Conservation (phyloP, 1,284 basidiomycete genomes). For the Ustilago cynodontis region DNA sequence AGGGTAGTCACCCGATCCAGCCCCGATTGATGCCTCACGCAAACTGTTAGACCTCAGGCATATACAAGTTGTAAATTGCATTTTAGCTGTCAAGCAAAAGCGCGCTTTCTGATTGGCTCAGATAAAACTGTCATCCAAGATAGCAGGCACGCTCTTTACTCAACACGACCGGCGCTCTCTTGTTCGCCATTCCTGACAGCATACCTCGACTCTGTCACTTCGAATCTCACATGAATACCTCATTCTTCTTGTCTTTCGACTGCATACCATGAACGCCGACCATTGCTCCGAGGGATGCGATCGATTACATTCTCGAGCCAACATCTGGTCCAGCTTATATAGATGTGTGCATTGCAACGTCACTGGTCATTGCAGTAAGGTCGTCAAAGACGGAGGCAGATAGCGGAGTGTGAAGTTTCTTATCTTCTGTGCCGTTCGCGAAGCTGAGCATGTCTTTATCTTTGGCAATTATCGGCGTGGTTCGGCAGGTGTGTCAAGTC, state of each 20-base stretch:
- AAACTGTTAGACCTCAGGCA: too few species aligned
- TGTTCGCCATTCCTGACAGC: neutral
- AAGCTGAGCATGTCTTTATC: neutral
- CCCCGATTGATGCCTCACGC: too few species aligned
- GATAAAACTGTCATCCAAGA: slow-evolving; percentile 25
- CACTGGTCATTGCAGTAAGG: neutral
- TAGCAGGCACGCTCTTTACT: neutral
- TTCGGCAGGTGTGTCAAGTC: slow-evolving; percentile 3
- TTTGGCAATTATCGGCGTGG: neutral
- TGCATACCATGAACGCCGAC: neutral
- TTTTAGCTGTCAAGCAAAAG: slow-evolving; percentile 9
- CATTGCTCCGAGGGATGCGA: neutral
- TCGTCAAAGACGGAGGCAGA: neutral
- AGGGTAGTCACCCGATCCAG: too few species aligned
- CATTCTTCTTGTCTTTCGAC: neutral
- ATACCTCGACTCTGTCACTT: neutral
- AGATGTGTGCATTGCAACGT: slow-evolving; percentile 4
- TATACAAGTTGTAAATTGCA: too few species aligned
- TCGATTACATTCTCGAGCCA: neutral
- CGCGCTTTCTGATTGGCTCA: slow-evolving; percentile 40
- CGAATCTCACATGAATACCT: neutral
- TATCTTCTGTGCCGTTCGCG: neutral
- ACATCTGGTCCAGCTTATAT: neutral
- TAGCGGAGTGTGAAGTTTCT: slow-evolving; percentile 1
- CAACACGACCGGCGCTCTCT: neutral